Base-by-base conservation (phyloP, 768 basidiomycete species). In the Xerocomellus amylosporus region DNA sequence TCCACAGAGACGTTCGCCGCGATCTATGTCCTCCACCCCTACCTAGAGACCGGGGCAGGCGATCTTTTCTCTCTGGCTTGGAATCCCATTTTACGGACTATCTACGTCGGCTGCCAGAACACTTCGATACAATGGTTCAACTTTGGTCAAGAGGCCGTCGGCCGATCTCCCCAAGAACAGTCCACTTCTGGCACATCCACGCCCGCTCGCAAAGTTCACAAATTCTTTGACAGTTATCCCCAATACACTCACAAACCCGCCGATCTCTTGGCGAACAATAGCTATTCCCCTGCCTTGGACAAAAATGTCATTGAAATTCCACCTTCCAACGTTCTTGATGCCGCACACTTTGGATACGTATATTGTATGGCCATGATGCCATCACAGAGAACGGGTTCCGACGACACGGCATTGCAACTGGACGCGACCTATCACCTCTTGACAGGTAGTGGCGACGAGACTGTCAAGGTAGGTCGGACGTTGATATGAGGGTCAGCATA, bases 261-360 rank as follows among this genome's bases (percentile, higher is more conserved):
- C 2, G 88, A 90, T 64, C 73, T 88, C 13, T 70, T 78, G 49
- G 86, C 88, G 15, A 82, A 80, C 26, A 90, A 89, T 4, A 66
- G 63, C 9, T 62, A 57, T 19, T 72, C 70, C 5, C 68, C 71
- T 33, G 66, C 58, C 9, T 74, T 68, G 74, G 37, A 67, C 39
- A 51, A 43, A 55, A 66, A 56, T 12, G 42, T 64, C 8, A 65
- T 90, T 28, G 71, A 77, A 47, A 84, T 96, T 20, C 82, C 85
- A 1, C 74, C 81, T 13, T 74, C 73, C 51, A 90, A 92, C 60
- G 86, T 93, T 30, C 76, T 93, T 26, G 86, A 90, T 60, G 90
- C 91, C 1, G 96, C 94, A 4, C 96, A 98, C 70, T 95, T 85
- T 67, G 96, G 96, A 9, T 98, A 98, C 65, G 80, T 98, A 13